Conservation (phyloP, 805 yeast genomes). For the Pichia membranifaciens region DNA sequence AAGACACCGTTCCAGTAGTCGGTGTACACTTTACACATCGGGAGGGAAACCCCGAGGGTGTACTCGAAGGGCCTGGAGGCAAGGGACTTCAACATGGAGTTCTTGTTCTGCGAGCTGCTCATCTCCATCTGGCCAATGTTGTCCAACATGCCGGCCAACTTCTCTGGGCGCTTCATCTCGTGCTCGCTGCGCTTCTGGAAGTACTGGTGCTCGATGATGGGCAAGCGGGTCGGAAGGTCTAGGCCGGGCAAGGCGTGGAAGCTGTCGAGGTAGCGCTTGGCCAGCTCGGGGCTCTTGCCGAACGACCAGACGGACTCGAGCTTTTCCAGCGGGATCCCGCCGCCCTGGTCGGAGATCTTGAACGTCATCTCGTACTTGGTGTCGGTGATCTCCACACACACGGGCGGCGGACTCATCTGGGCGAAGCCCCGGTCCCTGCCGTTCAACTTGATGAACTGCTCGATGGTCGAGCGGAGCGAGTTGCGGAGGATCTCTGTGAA, state of each 20-base stretch:
- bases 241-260: slow-evolving; percentile 69
- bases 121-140: slow-evolving; percentile 31
- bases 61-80: slow-evolving; percentile 67
- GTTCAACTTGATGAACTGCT: slow-evolving; percentile 32
- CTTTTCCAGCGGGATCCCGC: slow-evolving; percentile 65
- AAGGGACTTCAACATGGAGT: slow-evolving; percentile 55
- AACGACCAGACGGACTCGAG: slow-evolving; percentile 78
- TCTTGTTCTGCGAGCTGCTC: slow-evolving; percentile 21
- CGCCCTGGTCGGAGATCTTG: slow-evolving; percentile 84
- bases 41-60: slow-evolving; percentile 82
- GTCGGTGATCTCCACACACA: slow-evolving; percentile 68
- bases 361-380: slow-evolving; percentile 63
- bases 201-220: slow-evolving; percentile 19
- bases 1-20: slow-evolving; percentile 96
- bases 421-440: slow-evolving; percentile 13
- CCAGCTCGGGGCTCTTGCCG: slow-evolving; percentile 60
- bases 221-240: slow-evolving; percentile 30
- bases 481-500: slow-evolving; percentile 86
- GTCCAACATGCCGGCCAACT: slow-evolving; percentile 24
- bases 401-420: slow-evolving; percentile 50
- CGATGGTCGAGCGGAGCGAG: slow-evolving; percentile 74
- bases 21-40: slow-evolving; percentile 87
- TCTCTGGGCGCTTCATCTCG: slow-evolving; percentile 2
- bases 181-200: slow-evolving; percentile 4
- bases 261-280: slow-evolving; percentile 52